Evolutionary conservation across 345 rosid genomes (phyloP).

Genomic region (Hypericum perforatum): DNA sequence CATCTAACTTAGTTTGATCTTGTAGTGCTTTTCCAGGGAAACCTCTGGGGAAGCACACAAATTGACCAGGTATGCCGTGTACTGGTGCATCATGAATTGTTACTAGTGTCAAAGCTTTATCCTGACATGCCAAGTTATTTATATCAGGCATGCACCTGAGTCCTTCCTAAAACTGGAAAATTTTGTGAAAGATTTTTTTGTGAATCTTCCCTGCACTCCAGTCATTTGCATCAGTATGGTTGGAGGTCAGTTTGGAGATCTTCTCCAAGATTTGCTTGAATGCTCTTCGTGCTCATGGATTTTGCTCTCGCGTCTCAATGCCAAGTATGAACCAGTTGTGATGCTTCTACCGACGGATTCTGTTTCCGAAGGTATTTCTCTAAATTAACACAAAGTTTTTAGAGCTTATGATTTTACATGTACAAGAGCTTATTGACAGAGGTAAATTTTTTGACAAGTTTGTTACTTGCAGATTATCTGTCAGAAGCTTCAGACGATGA

Average conservation of each 20-base stretch:
- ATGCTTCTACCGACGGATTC: constrained; percentile 61
- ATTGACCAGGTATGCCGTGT: constrained; percentile 40
- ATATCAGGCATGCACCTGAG: constrained; percentile 67
- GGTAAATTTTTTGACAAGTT: no score
- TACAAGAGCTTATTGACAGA: background rate
- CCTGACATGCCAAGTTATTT: constrained; percentile 10
- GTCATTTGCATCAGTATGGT: constrained; percentile 64
- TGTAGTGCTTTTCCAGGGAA: no score
- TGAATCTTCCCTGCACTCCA: constrained; percentile 51
- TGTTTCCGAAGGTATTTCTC: constrained; percentile 53
- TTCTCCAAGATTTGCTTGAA: constrained; percentile 48
- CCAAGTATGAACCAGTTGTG: constrained; percentile 50
- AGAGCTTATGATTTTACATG: constrained; percentile 1
- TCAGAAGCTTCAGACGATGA: constrained; percentile 41
- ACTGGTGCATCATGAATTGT: constrained; percentile 3
- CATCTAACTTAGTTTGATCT: no score
- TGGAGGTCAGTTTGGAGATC: constrained; percentile 39
- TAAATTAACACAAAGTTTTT: constrained; percentile 1
- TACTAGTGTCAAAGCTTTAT: constrained; percentile 6
- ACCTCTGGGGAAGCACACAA: constrained; percentile 18
- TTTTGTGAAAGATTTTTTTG: constrained; percentile 48
- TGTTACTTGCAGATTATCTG: constrained; percentile 1
- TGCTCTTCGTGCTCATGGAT: constrained; percentile 61
- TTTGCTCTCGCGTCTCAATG: constrained; percentile 59
- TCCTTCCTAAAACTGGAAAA: constrained; percentile 52